Evolutionary conservation across 2,329 filamentous ascomycete species (phyloP).

Genomic region (Aureobasidium melanogenum): DNA sequence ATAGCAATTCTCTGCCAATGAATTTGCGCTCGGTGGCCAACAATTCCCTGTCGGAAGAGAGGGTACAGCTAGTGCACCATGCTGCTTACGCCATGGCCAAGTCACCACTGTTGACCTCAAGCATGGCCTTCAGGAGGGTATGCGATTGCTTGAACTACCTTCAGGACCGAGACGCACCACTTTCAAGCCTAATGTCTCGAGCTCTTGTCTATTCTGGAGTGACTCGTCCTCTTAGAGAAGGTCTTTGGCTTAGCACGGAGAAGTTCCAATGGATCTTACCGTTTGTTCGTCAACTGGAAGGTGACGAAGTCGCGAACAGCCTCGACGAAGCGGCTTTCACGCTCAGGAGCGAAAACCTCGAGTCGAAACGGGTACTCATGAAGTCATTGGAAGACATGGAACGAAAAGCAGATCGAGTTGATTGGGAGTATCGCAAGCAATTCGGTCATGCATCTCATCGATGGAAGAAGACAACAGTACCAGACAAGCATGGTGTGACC

Average conservation of each 20-base stretch:
- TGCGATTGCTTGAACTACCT: conserved; percentile 40
- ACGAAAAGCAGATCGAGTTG: background rate
- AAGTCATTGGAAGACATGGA: background rate
- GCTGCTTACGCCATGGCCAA: conserved; percentile 37
- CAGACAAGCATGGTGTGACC: background rate
- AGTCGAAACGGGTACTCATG: background rate
- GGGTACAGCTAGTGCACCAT: conserved; percentile 35
- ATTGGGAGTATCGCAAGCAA: background rate
- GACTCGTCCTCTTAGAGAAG: conserved; percentile 32
- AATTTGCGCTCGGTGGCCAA: background rate
- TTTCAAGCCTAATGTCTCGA: conserved; percentile 35
- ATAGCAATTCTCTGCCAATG: conserved; percentile 12
- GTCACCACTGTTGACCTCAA: conserved; percentile 28
- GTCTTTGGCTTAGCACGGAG: conserved; percentile 24
- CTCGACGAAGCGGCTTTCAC: conserved; percentile 20
- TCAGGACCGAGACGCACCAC: conserved; percentile 31
- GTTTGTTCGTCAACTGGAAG: conserved; percentile 37
- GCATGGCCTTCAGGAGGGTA: conserved; percentile 37
- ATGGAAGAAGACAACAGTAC: background rate
- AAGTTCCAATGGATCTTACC: conserved; percentile 36
- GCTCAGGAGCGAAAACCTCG: background rate
- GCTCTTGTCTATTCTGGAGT: conserved; percentile 44
- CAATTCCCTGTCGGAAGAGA: conserved; percentile 25
- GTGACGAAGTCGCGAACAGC: conserved; percentile 29
- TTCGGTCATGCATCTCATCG: background rate